phyloP scores from a whole-genome alignment of 805 yeast species.

The Candida easanensis region DNA sequence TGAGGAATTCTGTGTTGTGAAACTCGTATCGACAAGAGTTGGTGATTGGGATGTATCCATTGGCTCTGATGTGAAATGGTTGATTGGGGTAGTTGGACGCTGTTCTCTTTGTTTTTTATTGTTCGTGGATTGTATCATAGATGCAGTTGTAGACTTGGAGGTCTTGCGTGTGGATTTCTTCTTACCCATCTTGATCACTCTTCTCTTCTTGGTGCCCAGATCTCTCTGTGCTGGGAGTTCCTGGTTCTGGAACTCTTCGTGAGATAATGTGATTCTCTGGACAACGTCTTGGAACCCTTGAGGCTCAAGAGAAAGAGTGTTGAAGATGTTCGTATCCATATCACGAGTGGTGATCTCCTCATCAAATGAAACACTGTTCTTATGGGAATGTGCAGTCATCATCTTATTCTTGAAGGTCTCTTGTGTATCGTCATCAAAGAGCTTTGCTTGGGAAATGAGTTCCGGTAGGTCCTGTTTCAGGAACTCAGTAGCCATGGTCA shows the following conservation, averaged over 20 bases:
- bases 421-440: slow-evolving; percentile 11
- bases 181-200: slow-evolving; percentile 22
- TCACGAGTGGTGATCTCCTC: background rate
- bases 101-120: background rate
- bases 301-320: slow-evolving; percentile 23
- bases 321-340: slow-evolving; percentile 11
- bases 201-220: slow-evolving; percentile 14
- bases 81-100: background rate
- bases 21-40: slow-evolving; percentile 7
- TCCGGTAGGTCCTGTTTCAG: slow-evolving; percentile 26
- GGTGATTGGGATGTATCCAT: slow-evolving; percentile 8
- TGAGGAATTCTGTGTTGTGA: background rate
- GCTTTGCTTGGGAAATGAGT: slow-evolving; percentile 14
- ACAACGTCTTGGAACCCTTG: slow-evolving; percentile 16
- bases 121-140: background rate
- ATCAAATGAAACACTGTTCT: background rate
- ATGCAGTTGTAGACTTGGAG: background rate
- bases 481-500: slow-evolving; percentile 18
- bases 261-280: slow-evolving; percentile 18
- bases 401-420: background rate
- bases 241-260: slow-evolving; percentile 3
- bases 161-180: background rate
- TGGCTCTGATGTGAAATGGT: background rate
- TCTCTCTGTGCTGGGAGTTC: background rate
- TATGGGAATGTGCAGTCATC: background rate